A percentile compares a stretch with the other conserved stretches of the same genome.
Evolutionary conservation across 2,329 filamentous ascomycete species (phyloP).

Genomic region (Gaeumannomyces tritici): DNA sequence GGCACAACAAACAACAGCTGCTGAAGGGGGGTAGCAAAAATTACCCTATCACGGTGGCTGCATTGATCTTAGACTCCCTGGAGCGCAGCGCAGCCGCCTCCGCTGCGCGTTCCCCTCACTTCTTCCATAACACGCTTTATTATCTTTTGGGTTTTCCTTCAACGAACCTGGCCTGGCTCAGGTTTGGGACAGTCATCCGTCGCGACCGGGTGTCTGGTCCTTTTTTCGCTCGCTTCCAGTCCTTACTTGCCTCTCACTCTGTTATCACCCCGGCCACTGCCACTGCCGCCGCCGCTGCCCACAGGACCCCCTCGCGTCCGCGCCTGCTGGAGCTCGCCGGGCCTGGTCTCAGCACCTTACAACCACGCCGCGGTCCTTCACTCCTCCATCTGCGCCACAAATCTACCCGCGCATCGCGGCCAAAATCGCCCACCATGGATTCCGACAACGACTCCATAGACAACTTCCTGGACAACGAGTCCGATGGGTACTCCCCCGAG

Average conservation of each 20-base stretch:
- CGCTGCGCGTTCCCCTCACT: background rate
- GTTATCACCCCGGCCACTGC: background rate
- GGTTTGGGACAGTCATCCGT: background rate
- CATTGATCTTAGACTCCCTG: background rate
- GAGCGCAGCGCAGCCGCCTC: background rate
- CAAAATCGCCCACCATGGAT: slow-evolving; percentile 30
- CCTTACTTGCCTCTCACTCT: background rate
- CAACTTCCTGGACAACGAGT: slow-evolving; percentile 36
- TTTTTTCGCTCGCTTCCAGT: background rate
- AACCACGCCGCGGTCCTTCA: background rate
- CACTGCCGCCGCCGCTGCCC: no score
- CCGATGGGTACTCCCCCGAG: slow-evolving; percentile 48
- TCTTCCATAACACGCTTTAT: background rate
- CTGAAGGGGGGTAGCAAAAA: background rate
- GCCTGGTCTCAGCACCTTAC: background rate
- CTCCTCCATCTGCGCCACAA: background rate
- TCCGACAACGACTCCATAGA: slow-evolving; percentile 54
- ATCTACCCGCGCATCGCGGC: background rate
- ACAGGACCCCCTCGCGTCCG: background rate
- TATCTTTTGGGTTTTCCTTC: background rate
- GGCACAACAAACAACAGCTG: background rate
- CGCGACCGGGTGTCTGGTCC: background rate
- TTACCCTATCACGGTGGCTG: background rate
- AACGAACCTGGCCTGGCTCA: background rate
- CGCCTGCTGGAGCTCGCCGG: background rate